A percentile compares a stretch with the other conserved stretches of the same genome.
Conservation (phyloP, 169 alveolate species). For the Plasmodium knowlesi region DNA sequence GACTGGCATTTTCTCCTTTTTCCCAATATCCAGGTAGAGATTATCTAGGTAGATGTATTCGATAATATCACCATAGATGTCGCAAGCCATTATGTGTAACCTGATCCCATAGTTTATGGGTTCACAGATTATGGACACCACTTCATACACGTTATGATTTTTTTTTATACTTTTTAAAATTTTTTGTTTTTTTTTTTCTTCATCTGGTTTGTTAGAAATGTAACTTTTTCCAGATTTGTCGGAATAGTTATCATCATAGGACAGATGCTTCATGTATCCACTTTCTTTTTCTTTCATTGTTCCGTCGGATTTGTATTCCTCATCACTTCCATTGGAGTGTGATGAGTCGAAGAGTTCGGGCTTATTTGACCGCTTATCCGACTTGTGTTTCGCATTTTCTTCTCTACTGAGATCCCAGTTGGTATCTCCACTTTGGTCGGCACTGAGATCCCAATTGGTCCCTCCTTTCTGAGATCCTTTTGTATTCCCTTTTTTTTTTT, state of each 20-base stretch:
- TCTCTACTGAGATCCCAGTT: neutral
- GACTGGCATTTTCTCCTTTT: constrained; percentile 35
- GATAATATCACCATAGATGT: constrained; percentile 61
- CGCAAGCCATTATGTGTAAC: constrained; percentile 62
- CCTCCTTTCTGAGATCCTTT: too few species aligned
- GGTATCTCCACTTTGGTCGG: neutral
- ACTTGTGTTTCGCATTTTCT: neutral
- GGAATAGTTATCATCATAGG: constrained; percentile 25
- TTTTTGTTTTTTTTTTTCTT: constrained; percentile 58
- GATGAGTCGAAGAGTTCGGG: constrained; percentile 34
- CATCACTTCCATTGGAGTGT: constrained; percentile 1
- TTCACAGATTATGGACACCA: constrained; percentile 35
- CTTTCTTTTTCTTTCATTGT: neutral
- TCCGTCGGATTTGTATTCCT: constrained; percentile 11
- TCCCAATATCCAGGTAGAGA: constrained; percentile 33
- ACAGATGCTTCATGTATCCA: constrained; percentile 3
- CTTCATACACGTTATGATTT: constrained; percentile 50
- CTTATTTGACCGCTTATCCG: neutral
- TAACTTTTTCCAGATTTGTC: constrained; percentile 59
- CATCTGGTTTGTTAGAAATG: constrained; percentile 66
- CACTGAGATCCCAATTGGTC: neutral
- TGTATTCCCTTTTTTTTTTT: neutral
- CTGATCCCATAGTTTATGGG: constrained; percentile 25
- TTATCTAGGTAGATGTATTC: constrained; percentile 43
- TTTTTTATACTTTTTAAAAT: constrained; percentile 25